Conservation (phyloP, 345 rosid genomes). For the Arabidopsis suecica region DNA sequence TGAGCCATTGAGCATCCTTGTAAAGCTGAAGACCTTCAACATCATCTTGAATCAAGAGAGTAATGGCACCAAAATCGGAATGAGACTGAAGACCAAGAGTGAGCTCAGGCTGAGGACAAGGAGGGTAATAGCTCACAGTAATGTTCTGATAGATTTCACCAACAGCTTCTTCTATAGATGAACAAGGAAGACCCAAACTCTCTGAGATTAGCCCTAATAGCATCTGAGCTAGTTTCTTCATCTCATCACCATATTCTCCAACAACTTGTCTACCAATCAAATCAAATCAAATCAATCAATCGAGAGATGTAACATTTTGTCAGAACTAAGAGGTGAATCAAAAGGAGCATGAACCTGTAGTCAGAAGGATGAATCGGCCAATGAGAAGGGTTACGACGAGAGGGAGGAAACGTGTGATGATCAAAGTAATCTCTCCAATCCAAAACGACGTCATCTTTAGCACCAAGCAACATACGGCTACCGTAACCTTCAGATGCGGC, state of each 20-base stretch:
- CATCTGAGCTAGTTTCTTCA: conserved; percentile 64
- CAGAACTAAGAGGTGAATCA: not conserved
- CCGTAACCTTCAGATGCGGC: conserved; percentile 89
- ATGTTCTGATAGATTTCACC: conserved; percentile 89
- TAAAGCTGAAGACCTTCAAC: conserved; percentile 82
- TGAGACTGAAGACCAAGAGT: conserved; percentile 91
- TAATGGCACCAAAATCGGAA: conserved; percentile 82
- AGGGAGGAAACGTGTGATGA: conserved; percentile 81
- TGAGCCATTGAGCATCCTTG: conserved; percentile 71
- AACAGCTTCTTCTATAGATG: conserved; percentile 63
- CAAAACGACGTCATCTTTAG: conserved; percentile 53
- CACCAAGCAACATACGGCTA: conserved; percentile 65
- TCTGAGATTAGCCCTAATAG: conserved; percentile 69
- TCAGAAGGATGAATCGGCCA: conserved; percentile 77
- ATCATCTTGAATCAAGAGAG: conserved; percentile 84
- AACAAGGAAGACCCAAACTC: conserved; percentile 59
- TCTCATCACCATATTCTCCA: conserved; percentile 63
- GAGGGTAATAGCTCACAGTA: conserved; percentile 85
- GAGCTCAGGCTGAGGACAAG: conserved; percentile 88
- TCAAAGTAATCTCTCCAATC: conserved; percentile 98
- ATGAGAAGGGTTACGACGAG: conserved; percentile 68
- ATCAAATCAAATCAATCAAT: not conserved
- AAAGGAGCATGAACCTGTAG: conserved; percentile 57
- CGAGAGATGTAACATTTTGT: not conserved
- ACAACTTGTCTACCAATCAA: conserved; percentile 54